Base-by-base conservation (phyloP, 371 early-diverging fungal genomes). In the Zopfochytrium polystomum region DNA sequence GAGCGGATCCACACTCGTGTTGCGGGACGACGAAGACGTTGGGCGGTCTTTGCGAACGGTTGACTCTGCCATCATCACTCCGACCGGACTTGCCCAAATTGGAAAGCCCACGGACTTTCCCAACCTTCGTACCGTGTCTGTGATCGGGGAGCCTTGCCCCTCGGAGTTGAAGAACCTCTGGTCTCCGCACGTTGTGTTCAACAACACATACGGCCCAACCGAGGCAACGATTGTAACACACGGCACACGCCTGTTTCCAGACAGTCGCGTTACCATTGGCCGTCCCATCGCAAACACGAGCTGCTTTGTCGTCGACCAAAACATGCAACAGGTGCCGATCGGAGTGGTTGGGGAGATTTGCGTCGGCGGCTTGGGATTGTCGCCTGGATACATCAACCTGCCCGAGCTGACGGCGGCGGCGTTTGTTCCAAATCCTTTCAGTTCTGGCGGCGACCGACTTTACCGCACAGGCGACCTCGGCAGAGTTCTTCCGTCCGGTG, bases 161-260 rank as follows among this genome's bases (percentile, higher is more conserved):
- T 58, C 44, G 42, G 30, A 55, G 0, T 11, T 63, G 20, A 31
- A 63, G 33, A 55, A 67, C 45, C 56, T 68, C 33, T 58, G 68
- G 23, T 62, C 31, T 43, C 25, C 46, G 31, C 13, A 26, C 45
- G 50, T 32, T 35, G 26, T 57, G 29, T 51, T 74, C 11, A n/a
- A 55, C 34, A 66, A 70, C 50, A n/a, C 15, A 3, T 74, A 70
- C 55, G 74, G 74, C 2, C 74, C 74, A 11, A 73, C 69, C 20
- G 73, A 65, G 32, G 15, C 38, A 20, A 54, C 63, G 0, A 42
- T 59, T 52, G 43, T 7, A 27, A 26, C 20, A 6, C 27, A 35
- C 3, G 42, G 44, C 55, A 22, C 58, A 48, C 20, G 25, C 2
- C 25, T 60, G 18, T 49, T 26, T 13, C 13, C 25, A 11, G 35